Base-by-base conservation (phyloP, 352 stramenopile species). In the Phytophthora cactorum region DNA sequence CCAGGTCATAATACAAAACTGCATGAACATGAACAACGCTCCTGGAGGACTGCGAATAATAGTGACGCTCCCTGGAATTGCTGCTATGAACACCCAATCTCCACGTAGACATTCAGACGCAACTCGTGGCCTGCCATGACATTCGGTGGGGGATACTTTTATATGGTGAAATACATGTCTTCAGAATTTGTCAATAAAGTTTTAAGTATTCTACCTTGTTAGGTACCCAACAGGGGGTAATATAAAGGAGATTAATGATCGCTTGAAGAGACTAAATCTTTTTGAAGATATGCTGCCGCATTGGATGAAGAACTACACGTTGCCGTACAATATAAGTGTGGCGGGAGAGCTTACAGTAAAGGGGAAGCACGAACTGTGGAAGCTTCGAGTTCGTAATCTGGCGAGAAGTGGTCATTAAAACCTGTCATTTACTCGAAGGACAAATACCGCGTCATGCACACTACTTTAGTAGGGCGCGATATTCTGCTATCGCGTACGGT, bases 271-370 rank as follows among this genome's bases (percentile, higher is more conserved):
- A 41, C 51, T 90, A 14, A 63, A 82, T 27, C 68, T 62, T 10
- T 88, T 85, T 36, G 31, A 56, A 1, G 50, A 60, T 4, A 31
- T 54, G 12, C 56, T 89, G 34, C 86, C 86, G 1, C 15, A 15
- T 17, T 93, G 86, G 84, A 68, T 93, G 59, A 72, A 58, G 39
- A 80, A 77, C 49, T 95, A 93, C 59, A 75, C 73, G 32, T 54
- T 95, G 47, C 79, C 81, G 6, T 95, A 93, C 74, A 88, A 92
- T 28, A 7, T 77, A 50, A 86, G 66, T 52, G 59, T 91, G 1
- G 43, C 81, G 27, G 81, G 79, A 10, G 64, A 78, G 7, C 67
- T 95, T 7, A 66, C 78, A 2, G 34, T 63, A 0, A 15, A 68
- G 7, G 86, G 84, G 0, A 36, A 58, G 29, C 53, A 63, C 11